phyloP scores from a whole-genome alignment of 139 green algal genomes.

The Limnomonas spitsbergensis region DNA sequence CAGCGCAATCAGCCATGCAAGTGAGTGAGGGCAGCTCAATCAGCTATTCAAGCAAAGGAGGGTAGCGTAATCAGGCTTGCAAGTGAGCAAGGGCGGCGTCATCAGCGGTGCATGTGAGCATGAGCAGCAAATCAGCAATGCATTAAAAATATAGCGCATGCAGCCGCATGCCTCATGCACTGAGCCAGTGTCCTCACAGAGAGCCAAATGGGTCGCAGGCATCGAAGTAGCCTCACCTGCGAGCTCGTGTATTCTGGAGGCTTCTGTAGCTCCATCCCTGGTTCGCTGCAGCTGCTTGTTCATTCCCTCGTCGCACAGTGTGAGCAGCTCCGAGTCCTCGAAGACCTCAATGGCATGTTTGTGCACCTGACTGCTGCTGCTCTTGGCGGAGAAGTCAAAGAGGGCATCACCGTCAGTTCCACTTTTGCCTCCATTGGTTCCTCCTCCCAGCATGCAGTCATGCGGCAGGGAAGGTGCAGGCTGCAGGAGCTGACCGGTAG shows the following conservation, averaged over 20 bases:
- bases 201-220: neutral
- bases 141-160: too few species aligned
- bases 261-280: constrained; percentile 73
- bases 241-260: constrained; percentile 76
- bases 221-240: constrained; percentile 41
- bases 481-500: neutral
- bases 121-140: too few species aligned
- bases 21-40: too few species aligned
- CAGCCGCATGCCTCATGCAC: too few species aligned
- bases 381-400: constrained; percentile 13
- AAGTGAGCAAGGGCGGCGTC: too few species aligned
- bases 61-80: too few species aligned
- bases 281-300: constrained; percentile 71
- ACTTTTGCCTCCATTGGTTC: too few species aligned
- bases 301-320: constrained; percentile 59
- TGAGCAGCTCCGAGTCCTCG: constrained; percentile 53
- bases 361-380: constrained; percentile 5
- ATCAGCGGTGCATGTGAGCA: too few species aligned
- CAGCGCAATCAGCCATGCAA: too few species aligned
- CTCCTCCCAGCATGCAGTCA: neutral
- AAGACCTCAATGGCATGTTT: constrained; percentile 57
- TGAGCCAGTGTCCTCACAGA: too few species aligned
- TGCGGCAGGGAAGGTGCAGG: neutral
- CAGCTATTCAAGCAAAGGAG: too few species aligned
- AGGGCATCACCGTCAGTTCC: neutral